Percentiles rank a stretch among this genome's conserved stretches.
phyloP scores from a whole-genome alignment of 768 basidiomycete species.

The Russula lepida region DNA sequence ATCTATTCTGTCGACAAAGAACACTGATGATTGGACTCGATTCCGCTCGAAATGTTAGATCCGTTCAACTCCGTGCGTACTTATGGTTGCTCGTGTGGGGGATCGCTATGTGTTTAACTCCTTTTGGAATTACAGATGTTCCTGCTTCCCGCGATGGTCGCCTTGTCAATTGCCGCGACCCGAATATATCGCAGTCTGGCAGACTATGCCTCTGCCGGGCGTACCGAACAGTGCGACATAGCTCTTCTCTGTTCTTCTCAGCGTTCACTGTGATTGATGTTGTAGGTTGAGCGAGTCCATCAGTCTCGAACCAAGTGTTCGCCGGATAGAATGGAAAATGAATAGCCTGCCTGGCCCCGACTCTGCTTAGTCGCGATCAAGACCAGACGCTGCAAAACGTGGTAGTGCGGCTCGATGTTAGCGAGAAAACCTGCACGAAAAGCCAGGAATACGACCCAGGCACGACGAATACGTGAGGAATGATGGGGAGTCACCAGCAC shows the following conservation, averaged over 20 bases:
- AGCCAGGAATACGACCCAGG: not conserved
- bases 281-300: not conserved
- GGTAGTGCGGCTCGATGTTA: not conserved
- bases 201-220: no score
- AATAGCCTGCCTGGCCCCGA: no score
- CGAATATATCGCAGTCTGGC: not conserved
- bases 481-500: no score
- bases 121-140: not conserved
- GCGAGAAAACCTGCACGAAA: not conserved
- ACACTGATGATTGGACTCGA: not conserved
- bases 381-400: not conserved
- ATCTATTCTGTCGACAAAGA: not conserved
- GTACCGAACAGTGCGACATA: not conserved
- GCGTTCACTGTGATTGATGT: not conserved
- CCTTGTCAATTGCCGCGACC: not conserved
- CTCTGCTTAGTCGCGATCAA: not conserved
- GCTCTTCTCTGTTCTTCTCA: not conserved
- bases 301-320: not conserved
- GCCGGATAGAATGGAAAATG: not conserved
- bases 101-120: not conserved
- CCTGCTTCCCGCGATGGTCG: not conserved
- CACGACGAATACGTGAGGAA: no score
- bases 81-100: no score
- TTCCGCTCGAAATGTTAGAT: not conserved
- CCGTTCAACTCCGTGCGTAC: not conserved